These are phyloP conservation scores for Puccinia sorghi DNA, from an alignment of 1,284 basidiomycete genomes.

Conservation along the genomic window DNA sequence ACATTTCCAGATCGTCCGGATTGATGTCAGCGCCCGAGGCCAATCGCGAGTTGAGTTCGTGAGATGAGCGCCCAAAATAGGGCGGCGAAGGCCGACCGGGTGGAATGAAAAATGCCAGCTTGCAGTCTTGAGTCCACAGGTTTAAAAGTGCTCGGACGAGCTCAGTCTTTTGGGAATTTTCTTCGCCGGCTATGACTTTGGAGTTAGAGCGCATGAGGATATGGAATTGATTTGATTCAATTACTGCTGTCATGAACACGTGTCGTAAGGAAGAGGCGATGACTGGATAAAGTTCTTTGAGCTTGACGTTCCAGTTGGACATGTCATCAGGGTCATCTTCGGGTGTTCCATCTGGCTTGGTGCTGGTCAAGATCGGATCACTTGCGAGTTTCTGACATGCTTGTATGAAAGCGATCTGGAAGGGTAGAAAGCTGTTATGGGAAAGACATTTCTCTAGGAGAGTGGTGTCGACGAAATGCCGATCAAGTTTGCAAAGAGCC, in stretches of 20 bases:
- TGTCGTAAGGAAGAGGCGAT: slow-evolving; percentile 35
- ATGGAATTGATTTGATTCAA: slow-evolving; percentile 35
- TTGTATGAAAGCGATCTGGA: slow-evolving; percentile 50
- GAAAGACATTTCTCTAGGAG: slow-evolving; percentile 47
- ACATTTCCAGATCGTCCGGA: slow-evolving; percentile 45
- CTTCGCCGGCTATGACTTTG: slow-evolving; percentile 29
- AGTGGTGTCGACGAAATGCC: slow-evolving; percentile 37
- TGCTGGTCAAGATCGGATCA: slow-evolving; percentile 8
- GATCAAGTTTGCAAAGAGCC: slow-evolving; percentile 57
- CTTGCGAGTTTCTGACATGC: slow-evolving; percentile 39
- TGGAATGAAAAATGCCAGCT: slow-evolving; percentile 32
- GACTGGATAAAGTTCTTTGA: slow-evolving; percentile 42
- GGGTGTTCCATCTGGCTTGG: slow-evolving; percentile 4
- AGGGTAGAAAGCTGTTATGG: slow-evolving; percentile 39
- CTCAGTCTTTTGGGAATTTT: slow-evolving; percentile 32
- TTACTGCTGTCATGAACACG: slow-evolving; percentile 40
- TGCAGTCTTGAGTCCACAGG: slow-evolving; percentile 47
- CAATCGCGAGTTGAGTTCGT: slow-evolving; percentile 36
- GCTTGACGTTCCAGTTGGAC: slow-evolving; percentile 48
- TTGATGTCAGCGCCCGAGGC: slow-evolving; percentile 8
- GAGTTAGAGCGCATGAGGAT: slow-evolving; percentile 44
- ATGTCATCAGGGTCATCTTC: slow-evolving; percentile 43
- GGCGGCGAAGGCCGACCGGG: neutral
- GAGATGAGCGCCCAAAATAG: slow-evolving; percentile 7
- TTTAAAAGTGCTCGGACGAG: slow-evolving; percentile 38